Conservation (phyloP, 805 yeast species). For the Saccharomycodes ludwigii region DNA sequence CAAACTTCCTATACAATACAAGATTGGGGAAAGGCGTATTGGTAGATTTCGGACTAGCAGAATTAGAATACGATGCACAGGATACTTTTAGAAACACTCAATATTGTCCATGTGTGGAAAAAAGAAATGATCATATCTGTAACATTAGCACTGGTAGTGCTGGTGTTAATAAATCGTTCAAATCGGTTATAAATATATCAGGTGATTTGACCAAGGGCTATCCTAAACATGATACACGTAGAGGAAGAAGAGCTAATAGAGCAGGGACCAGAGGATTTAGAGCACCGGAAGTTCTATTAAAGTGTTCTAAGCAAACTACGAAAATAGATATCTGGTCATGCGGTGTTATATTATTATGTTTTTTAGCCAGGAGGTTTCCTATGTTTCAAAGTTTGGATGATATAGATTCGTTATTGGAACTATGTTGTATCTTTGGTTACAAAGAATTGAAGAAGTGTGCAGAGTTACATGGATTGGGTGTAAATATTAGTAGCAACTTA, state of each 20-base stretch:
- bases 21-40: slow-evolving; percentile 68
- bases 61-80: slow-evolving; percentile 28
- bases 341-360: slow-evolving; percentile 74
- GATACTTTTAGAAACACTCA: slow-evolving; percentile 7
- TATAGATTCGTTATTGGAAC: slow-evolving; percentile 78
- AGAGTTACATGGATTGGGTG: slow-evolving; percentile 74
- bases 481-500: slow-evolving; percentile 52
- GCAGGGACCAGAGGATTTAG: slow-evolving; percentile 95
- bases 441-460: slow-evolving; percentile 66
- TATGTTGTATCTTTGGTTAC: slow-evolving; percentile 70
- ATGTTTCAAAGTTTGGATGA: slow-evolving; percentile 92
- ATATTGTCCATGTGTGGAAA: slow-evolving; percentile 17
- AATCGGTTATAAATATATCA: slow-evolving; percentile 23
- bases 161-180: not conserved
- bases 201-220: slow-evolving; percentile 45
- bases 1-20: slow-evolving; percentile 54
- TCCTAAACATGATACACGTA: slow-evolving; percentile 76
- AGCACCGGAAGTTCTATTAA: slow-evolving; percentile 85
- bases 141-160: slow-evolving; percentile 2
- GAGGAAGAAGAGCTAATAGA: slow-evolving; percentile 86
- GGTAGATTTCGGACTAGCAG: slow-evolving; percentile 91
- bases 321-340: slow-evolving; percentile 89
- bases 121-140: slow-evolving; percentile 2
- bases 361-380: slow-evolving; percentile 74
- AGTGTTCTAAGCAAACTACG: slow-evolving; percentile 72